phyloP scores from a whole-genome alignment of 441 rosid genomes.

The Sinapis alba region DNA sequence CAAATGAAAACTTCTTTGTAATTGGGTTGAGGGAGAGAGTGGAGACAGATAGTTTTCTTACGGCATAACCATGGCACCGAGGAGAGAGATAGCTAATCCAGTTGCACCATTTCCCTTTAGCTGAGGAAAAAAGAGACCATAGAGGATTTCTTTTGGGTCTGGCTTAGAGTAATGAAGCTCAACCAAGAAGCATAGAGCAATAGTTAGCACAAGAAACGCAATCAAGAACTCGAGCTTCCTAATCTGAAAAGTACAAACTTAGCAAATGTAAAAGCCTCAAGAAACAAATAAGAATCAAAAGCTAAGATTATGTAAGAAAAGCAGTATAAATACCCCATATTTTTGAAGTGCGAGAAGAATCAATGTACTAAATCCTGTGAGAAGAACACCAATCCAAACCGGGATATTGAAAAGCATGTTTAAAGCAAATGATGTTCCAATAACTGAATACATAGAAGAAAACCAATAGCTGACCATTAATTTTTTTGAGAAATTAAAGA shows the following conservation, averaged over 20 bases:
- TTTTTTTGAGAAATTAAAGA: too few relatives aligned
- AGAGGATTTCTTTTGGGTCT: conserved; percentile 58
- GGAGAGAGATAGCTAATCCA: conserved; percentile 95
- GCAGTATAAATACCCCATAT: conserved; percentile 93
- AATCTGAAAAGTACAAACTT: conserved; percentile 55
- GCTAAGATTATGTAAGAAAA: too few relatives aligned
- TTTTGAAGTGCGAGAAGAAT: conserved; percentile 80
- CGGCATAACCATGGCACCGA: conserved; percentile 97
- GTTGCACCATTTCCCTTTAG: conserved; percentile 88
- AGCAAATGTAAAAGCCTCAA: too few relatives aligned
- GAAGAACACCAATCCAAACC: conserved; percentile 89
- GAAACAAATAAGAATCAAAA: too few relatives aligned
- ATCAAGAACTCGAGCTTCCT: conserved; percentile 89
- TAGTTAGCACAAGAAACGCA: conserved; percentile 72
- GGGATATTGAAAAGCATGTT: conserved; percentile 90
- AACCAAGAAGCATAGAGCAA: conserved; percentile 74
- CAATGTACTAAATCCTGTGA: conserved; percentile 86
- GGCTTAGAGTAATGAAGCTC: conserved; percentile 89
- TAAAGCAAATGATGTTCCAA: conserved; percentile 96
- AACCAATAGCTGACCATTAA: not conserved
- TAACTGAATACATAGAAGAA: conserved; percentile 55
- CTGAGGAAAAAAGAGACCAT: conserved; percentile 93
- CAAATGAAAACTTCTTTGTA: not conserved
- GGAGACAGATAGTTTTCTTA: too few relatives aligned
- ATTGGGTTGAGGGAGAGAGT: not conserved